phyloP scores from a whole-genome alignment of 2,329 filamentous ascomycete species.

The Sporothrix pseudoabietina region DNA sequence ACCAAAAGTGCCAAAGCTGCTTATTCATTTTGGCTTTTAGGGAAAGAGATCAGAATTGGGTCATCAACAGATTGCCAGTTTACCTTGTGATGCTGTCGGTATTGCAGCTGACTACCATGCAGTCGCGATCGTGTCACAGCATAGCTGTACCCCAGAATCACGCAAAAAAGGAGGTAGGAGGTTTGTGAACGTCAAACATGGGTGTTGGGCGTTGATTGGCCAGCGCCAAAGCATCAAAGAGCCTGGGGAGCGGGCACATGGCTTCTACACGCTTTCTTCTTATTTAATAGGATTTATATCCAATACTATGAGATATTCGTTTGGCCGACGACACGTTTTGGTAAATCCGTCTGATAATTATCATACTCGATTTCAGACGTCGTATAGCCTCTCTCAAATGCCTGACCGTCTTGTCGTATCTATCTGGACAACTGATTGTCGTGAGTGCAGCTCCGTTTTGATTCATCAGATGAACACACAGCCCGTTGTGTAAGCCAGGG shows the following conservation, averaged over 20 bases:
- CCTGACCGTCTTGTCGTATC: background rate
- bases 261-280: too few relatives aligned
- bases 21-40: too few relatives aligned
- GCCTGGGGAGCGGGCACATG: background rate
- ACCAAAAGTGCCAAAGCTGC: too few relatives aligned
- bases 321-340: background rate
- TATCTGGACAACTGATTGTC: constrained; percentile 2
- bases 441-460: background rate
- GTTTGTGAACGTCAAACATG: background rate
- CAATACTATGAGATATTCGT: too few relatives aligned
- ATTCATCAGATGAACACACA: constrained; percentile 4
- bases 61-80: too few relatives aligned
- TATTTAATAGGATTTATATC: too few relatives aligned
- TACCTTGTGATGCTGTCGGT: too few relatives aligned
- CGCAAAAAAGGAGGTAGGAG: background rate
- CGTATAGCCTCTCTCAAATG: background rate
- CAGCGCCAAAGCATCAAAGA: too few relatives aligned
- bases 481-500: too few relatives aligned
- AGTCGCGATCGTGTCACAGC: background rate
- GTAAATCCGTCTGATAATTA: background rate
- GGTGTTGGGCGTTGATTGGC: background rate
- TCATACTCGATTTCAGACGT: too few relatives aligned
- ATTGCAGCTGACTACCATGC: too few relatives aligned
- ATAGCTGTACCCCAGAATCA: background rate
- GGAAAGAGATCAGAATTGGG: too few relatives aligned